Evolutionary conservation across 768 basidiomycete species (phyloP).

Genomic region (Asterophora lycoperdoides): DNA sequence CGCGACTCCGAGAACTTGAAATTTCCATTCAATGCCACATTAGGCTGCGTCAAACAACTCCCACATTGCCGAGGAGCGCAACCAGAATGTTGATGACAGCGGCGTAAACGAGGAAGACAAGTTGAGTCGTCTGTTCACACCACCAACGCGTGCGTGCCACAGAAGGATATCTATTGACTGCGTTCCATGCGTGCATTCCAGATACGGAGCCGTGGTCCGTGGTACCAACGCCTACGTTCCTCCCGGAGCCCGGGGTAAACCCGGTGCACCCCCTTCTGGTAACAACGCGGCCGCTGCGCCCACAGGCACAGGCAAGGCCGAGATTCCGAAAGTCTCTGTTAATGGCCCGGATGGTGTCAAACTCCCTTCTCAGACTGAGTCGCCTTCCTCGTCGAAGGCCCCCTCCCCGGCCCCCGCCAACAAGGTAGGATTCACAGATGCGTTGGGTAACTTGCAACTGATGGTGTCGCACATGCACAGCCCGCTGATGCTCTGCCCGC

Average conservation of each 20-base stretch:
- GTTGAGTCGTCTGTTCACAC: slow-evolving; percentile 39
- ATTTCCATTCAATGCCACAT: slow-evolving; percentile 1
- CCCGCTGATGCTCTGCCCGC: slow-evolving; percentile 75
- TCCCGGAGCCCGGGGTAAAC: slow-evolving; percentile 71
- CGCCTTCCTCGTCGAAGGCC: slow-evolving; percentile 50
- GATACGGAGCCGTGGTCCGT: slow-evolving; percentile 91
- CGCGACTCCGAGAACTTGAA: too few species aligned
- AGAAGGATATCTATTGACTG: slow-evolving; percentile 21
- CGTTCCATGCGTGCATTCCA: slow-evolving; percentile 35
- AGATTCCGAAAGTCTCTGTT: slow-evolving; percentile 69
- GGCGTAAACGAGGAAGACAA: slow-evolving; percentile 94
- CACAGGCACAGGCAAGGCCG: slow-evolving; percentile 20
- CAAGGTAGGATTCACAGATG: slow-evolving; percentile 40
- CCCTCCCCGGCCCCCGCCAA: slow-evolving; percentile 60
- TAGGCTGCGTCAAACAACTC: slow-evolving; percentile 67
- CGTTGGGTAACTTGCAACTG: slow-evolving; percentile 1
- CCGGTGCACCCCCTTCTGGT: slow-evolving; percentile 25
- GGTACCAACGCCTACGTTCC: slow-evolving; percentile 90
- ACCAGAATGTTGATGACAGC: slow-evolving; percentile 58
- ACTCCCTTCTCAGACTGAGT: slow-evolving; percentile 37
- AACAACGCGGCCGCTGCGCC: slow-evolving; percentile 26
- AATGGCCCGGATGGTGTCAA: slow-evolving; percentile 73
- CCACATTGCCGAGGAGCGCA: slow-evolving; percentile 89
- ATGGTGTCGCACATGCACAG: slow-evolving; percentile 36
- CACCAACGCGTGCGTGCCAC: slow-evolving; percentile 5